Base-by-base conservation (phyloP, 1,284 basidiomycete genomes). In the Takashimella tepidaria region DNA sequence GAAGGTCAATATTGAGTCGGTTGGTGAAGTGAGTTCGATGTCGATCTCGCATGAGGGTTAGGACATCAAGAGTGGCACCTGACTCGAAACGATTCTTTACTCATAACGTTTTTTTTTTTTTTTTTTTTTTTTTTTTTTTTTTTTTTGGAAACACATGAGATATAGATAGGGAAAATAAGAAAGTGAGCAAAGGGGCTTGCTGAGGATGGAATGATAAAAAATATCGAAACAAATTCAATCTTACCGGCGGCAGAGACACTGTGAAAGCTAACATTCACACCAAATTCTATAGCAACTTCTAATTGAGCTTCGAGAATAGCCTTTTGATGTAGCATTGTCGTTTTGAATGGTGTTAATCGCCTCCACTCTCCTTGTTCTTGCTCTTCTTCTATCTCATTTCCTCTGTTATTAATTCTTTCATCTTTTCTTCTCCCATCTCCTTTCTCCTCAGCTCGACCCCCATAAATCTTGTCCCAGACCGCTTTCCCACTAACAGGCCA, bases 211-310 rank as follows among this genome's bases (percentile, higher is more conserved):
- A n/a, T n/a, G n/a, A n/a, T n/a, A n/a, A n/a, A 16, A 19, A 47
- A n/a, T 31, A 24, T 48, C 27, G 45, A 22, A 6, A n/a, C 42
- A 13, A 25, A 45, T 22, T 31, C 13, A 23, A 4, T 58, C 69
- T 51, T 60, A 59, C 69, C 72, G 19, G 74, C 59, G 13, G 73
- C 68, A 24, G 74, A 61, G 5, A 79, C 78, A 41, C 67, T 74
- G 57, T 79, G 78, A 23, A 79, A 59, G 5, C 69, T 73, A 8
- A 78, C 68, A 44, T 73, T 74, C 4, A 76, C 63, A 1, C 67
- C 64, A 3, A 76, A 54, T 53, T 73, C 68, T 16, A 77, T 56
- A 0, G 78, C 78, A 2, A 78, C 11, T 11, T 76, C 70, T 47
- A 79, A 49, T 58, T 79, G 78, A 2, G 60, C 52, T 42, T 69